These are phyloP conservation scores for Blastomyces gilchristii DNA, from an alignment of 2,329 filamentous ascomycete genomes.

Conservation along the genomic window DNA sequence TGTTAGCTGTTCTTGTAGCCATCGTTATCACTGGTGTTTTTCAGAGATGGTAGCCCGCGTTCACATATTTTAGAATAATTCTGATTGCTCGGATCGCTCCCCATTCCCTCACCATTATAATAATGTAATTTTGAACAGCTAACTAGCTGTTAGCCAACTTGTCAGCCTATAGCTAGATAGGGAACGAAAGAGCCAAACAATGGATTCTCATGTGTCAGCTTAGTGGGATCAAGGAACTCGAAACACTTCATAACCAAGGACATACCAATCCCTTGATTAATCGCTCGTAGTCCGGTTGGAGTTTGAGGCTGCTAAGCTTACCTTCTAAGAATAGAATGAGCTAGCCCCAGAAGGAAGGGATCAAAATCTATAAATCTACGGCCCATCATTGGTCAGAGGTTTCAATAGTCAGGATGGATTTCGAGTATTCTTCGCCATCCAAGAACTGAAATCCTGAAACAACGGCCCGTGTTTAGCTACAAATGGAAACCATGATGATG, in stretches of 20 bases:
- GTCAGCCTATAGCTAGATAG: neutral
- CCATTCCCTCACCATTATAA: neutral
- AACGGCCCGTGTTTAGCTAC: neutral
- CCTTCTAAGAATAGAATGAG: conserved; percentile 2
- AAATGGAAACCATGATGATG: neutral
- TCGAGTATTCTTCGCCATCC: neutral
- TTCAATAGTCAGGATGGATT: neutral
- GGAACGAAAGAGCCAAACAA: neutral
- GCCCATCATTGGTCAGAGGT: neutral
- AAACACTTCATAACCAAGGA: neutral
- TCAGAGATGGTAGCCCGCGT: neutral
- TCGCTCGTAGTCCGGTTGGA: neutral
- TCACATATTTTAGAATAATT: neutral
- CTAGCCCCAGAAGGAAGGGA: neutral
- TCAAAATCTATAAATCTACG: neutral
- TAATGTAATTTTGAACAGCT: neutral
- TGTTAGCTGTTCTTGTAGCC: neutral
- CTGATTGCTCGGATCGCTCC: neutral
- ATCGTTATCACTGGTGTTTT: neutral
- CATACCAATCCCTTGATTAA: neutral
- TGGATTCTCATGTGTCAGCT: neutral
- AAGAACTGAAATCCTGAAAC: neutral
- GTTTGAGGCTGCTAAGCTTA: neutral
- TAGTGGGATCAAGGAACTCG: neutral
- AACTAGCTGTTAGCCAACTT: neutral